Conservation (phyloP, 331 rosid species). For the Arachis monticola region DNA sequence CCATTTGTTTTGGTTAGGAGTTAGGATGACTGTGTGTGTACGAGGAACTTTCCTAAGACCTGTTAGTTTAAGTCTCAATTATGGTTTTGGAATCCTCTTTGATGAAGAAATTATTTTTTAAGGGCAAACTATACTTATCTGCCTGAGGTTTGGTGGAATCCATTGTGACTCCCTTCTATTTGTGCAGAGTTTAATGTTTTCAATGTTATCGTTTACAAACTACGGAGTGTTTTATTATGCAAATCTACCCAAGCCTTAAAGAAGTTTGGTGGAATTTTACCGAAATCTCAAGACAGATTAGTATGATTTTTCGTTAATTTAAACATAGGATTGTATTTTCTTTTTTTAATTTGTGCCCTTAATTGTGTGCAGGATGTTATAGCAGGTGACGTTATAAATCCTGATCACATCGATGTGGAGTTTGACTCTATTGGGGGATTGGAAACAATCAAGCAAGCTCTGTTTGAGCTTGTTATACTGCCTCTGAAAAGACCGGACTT, state of each 20-base stretch:
- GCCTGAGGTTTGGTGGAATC: too few relatives aligned
- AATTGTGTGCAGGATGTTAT: slow-evolving; percentile 76
- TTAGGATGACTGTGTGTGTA: neutral
- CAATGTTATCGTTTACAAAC: too few relatives aligned
- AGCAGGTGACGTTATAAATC: slow-evolving; percentile 96
- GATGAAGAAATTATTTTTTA: neutral
- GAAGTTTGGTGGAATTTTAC: too few relatives aligned
- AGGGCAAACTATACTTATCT: too few relatives aligned
- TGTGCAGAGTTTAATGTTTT: too few relatives aligned
- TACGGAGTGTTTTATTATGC: too few relatives aligned
- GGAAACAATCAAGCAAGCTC: slow-evolving; percentile 76
- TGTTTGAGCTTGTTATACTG: slow-evolving; percentile 91
- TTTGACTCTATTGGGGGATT: slow-evolving; percentile 90
- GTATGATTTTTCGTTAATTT: neutral
- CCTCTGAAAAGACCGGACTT: slow-evolving; percentile 85
- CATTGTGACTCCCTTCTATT: too few relatives aligned
- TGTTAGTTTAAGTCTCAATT: neutral
- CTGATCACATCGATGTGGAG: slow-evolving; percentile 89
- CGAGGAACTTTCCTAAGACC: neutral
- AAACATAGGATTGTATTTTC: neutral
- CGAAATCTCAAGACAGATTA: too few relatives aligned
- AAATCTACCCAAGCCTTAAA: too few relatives aligned
- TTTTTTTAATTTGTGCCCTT: slow-evolving; percentile 26
- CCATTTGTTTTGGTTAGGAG: neutral
- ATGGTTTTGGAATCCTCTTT: slow-evolving; percentile 15